phyloP scores from a whole-genome alignment of 2,329 filamentous ascomycete species.

The Neoascochyta sp. region DNA sequence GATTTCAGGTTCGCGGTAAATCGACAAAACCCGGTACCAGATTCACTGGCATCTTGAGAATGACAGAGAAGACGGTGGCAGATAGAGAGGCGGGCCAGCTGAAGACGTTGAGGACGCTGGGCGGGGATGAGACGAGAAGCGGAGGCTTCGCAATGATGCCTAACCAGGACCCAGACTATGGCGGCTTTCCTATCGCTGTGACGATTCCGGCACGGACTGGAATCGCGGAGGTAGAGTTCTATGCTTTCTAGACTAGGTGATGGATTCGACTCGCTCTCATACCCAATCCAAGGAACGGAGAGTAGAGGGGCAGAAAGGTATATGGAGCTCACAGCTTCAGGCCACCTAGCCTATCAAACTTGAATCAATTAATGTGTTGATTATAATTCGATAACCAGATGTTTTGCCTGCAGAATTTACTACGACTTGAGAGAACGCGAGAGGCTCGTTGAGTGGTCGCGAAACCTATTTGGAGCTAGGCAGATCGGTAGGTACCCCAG shows the following conservation, averaged over 20 bases:
- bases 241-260: too few species aligned
- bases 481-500: too few species aligned
- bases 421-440: too few species aligned
- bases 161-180: slow-evolving; percentile 55
- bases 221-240: slow-evolving; percentile 14
- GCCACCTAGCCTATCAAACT: too few species aligned
- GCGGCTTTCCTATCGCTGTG: slow-evolving; percentile 54
- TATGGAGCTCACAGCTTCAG: too few species aligned
- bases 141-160: slow-evolving; percentile 54
- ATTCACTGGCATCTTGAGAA: slow-evolving; percentile 45
- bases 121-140: slow-evolving; percentile 48
- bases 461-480: too few species aligned
- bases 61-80: slow-evolving; percentile 43
- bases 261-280: too few species aligned
- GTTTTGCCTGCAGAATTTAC: neutral
- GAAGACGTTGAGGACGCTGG: slow-evolving; percentile 38
- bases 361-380: too few species aligned
- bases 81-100: slow-evolving; percentile 38
- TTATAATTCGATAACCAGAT: neutral
- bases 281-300: too few species aligned
- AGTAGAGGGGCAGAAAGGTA: too few species aligned
- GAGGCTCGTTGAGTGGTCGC: too few species aligned
- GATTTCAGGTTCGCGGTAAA: slow-evolving; percentile 42
- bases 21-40: slow-evolving; percentile 24
- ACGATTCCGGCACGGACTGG: slow-evolving; percentile 52